These are phyloP conservation scores for Backusella circina DNA, from an alignment of 192 early-diverging fungal species.

Conservation along the genomic window DNA sequence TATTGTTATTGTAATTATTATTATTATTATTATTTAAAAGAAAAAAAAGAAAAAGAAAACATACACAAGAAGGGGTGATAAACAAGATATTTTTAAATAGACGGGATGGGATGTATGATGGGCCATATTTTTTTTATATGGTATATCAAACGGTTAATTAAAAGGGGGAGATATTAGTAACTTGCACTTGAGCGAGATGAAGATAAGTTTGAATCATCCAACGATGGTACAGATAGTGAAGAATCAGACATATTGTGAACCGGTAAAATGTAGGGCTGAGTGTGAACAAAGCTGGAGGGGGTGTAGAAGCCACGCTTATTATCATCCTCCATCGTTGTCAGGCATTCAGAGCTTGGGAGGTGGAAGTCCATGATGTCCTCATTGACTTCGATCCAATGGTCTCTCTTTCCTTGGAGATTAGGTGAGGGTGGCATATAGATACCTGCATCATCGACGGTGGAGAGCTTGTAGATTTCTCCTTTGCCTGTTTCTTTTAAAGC, in stretches of 20 bases:
- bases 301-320: slow-evolving; percentile 17
- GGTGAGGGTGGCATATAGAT: slow-evolving; percentile 33
- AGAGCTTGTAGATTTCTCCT: slow-evolving; percentile 27
- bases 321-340: background rate
- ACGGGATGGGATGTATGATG: background rate
- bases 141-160: background rate
- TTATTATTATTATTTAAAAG: background rate
- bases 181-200: background rate
- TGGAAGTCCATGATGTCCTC: slow-evolving; percentile 8
- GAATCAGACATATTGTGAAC: background rate
- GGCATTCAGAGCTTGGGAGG: background rate
- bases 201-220: background rate
- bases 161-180: background rate
- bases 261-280: slow-evolving; percentile 5
- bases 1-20: background rate
- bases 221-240: background rate
- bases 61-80: background rate
- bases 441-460: slow-evolving; percentile 31
- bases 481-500: slow-evolving; percentile 5
- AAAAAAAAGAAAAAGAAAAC: background rate
- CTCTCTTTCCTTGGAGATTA: slow-evolving; percentile 5
- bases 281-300: background rate
- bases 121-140: too few relatives aligned
- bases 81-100: background rate
- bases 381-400: slow-evolving; percentile 13